A percentile compares a stretch with the other conserved stretches of the same genome.
These are phyloP conservation scores for Chlamydomonas incerta DNA, from an alignment of 139 green algal genomes.

Conservation along the genomic window DNA sequence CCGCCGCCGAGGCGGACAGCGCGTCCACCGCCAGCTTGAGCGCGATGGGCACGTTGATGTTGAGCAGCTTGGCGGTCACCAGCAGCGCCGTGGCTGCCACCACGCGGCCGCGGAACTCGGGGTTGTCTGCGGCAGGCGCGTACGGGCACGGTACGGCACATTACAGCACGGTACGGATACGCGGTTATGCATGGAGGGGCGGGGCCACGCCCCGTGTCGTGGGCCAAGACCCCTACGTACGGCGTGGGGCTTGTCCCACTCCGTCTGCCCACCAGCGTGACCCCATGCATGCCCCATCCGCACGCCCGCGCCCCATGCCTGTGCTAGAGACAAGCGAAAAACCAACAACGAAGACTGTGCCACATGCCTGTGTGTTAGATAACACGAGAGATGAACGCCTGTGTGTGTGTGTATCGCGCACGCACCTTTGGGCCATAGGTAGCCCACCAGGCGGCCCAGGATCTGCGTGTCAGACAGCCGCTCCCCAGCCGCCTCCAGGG, in stretches of 20 bases:
- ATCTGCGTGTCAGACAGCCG: constrained; percentile 68
- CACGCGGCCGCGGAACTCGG: constrained; percentile 75
- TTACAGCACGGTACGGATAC: too few relatives aligned
- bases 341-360: too few relatives aligned
- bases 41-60: constrained; percentile 88
- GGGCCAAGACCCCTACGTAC: too few relatives aligned
- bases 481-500: constrained; percentile 16
- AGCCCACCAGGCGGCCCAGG: constrained; percentile 55
- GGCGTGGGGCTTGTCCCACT: too few relatives aligned
- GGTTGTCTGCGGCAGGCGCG: constrained; percentile 53
- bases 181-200: background rate
- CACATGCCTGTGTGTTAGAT: too few relatives aligned
- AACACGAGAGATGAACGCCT: too few relatives aligned
- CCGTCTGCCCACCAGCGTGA: too few relatives aligned
- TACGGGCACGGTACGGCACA: too few relatives aligned
- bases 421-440: constrained; percentile 55
- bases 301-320: too few relatives aligned
- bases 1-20: constrained; percentile 60
- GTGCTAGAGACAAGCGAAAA: too few relatives aligned
- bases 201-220: background rate
- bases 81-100: constrained; percentile 74
- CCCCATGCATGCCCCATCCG: too few relatives aligned
- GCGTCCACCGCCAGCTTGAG: constrained; percentile 88
- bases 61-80: constrained; percentile 79
- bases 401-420: too few relatives aligned